Conservation (phyloP, 257 asterid genomes). For the Ophiorrhiza pumila region DNA sequence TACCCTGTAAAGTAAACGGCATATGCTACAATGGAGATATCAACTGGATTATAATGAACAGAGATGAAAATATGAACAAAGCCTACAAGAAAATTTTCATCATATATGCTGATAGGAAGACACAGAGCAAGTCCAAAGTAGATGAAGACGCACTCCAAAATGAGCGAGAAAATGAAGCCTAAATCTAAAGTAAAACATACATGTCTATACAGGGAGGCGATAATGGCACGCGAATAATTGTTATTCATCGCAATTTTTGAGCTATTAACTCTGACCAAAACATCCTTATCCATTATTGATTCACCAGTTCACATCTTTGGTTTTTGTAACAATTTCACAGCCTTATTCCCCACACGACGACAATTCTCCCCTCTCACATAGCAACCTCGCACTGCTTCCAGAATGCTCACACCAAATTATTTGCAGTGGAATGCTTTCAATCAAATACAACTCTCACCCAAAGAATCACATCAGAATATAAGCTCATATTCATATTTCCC, state of each 20-base stretch:
- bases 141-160: not conserved
- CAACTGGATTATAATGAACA: conserved; percentile 7
- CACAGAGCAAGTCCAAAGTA: conserved; percentile 2
- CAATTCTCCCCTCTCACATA: too few species aligned
- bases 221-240: not conserved
- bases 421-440: too few species aligned
- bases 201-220: not conserved
- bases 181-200: not conserved
- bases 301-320: not conserved
- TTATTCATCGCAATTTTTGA: not conserved
- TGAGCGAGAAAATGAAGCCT: not conserved
- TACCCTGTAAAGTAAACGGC: conserved; percentile 37
- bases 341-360: too few species aligned
- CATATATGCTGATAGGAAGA: not conserved
- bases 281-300: not conserved
- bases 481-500: not conserved
- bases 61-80: not conserved
- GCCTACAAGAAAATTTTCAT: not conserved
- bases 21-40: conserved; percentile 16
- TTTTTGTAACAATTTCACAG: too few species aligned
- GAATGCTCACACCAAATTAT: too few species aligned
- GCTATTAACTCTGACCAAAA: not conserved
- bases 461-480: not conserved
- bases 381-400: too few species aligned
- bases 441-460: too few species aligned